Conservation (phyloP, 1,284 basidiomycete genomes). For the Amylostereum areolatum region DNA sequence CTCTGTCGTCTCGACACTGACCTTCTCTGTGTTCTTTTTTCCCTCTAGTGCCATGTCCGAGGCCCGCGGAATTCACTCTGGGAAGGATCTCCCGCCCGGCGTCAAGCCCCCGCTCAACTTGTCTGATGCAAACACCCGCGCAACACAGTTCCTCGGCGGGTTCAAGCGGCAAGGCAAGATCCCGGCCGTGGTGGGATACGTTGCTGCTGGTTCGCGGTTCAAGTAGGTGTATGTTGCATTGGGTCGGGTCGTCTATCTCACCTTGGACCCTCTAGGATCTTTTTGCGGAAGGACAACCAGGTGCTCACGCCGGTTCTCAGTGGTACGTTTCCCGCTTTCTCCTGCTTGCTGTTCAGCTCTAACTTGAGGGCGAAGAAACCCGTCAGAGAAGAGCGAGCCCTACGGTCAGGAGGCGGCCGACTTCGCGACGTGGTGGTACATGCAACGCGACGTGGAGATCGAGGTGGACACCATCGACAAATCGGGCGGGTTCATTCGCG, state of each 20-base stretch:
- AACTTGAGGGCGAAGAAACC: constrained; percentile 52
- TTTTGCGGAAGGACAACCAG: constrained; percentile 89
- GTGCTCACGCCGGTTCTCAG: constrained; percentile 84
- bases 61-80: constrained; percentile 85
- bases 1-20: background rate
- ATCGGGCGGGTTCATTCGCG: constrained; percentile 92
- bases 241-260: background rate
- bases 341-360: constrained; percentile 2
- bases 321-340: constrained; percentile 38
- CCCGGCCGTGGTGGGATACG: constrained; percentile 87
- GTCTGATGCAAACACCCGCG: constrained; percentile 77
- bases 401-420: constrained; percentile 82
- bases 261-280: constrained; percentile 46
- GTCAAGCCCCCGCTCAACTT: constrained; percentile 78
- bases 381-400: constrained; percentile 86
- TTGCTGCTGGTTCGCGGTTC: constrained; percentile 90
- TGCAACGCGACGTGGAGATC: constrained; percentile 96
- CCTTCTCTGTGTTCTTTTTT: background rate
- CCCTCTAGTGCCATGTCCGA: constrained; percentile 71
- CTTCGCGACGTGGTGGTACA: constrained; percentile 74
- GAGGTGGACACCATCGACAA: constrained; percentile 89
- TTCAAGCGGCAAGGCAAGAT: constrained; percentile 89
- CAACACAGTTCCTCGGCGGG: constrained; percentile 80
- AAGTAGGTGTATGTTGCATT: constrained; percentile 59
- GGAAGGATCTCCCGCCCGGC: constrained; percentile 77